Evolutionary conservation across 768 basidiomycete genomes (phyloP).

Genomic region (Boletus tylopilopsis): DNA sequence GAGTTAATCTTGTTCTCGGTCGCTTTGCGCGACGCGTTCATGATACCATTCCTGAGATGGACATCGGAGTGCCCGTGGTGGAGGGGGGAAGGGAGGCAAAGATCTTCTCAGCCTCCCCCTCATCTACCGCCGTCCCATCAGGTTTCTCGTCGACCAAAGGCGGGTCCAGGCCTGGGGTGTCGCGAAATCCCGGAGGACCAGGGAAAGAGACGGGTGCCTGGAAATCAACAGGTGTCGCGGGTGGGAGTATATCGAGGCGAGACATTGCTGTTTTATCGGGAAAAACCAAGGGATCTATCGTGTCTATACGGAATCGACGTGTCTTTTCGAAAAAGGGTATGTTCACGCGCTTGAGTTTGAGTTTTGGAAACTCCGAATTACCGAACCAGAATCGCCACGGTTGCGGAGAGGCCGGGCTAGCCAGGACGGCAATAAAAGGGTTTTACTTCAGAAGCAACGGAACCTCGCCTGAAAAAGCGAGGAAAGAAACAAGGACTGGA

Average conservation of each 20-base stretch:
- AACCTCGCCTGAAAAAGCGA: conserved; percentile 73
- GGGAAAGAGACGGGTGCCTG: conserved; percentile 30
- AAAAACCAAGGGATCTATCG: conserved; percentile 18
- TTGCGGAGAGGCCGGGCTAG: conserved; percentile 56
- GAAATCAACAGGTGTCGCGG: conserved; percentile 26
- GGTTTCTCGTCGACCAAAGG: conserved; percentile 42
- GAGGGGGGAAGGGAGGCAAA: conserved; percentile 68
- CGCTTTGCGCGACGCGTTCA: conserved; percentile 52
- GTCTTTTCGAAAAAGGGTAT: conserved; percentile 25
- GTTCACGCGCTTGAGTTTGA: conserved; percentile 23
- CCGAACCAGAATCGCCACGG: conserved; percentile 78
- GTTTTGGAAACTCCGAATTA: conserved; percentile 46
- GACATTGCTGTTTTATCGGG: conserved; percentile 47
- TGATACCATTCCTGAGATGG: conserved; percentile 75
- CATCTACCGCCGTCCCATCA: conserved; percentile 38
- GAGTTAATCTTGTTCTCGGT: conserved; percentile 62
- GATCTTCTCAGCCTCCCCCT: conserved; percentile 39
- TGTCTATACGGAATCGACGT: conserved; percentile 24
- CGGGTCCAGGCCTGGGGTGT: conserved; percentile 17
- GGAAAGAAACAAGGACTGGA: conserved; percentile 51
- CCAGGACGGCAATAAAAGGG: conserved; percentile 48
- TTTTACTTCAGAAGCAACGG: conserved; percentile 54
- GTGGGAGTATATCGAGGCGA: conserved; percentile 47
- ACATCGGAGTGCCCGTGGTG: conserved; percentile 65
- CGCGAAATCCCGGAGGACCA: conserved; percentile 21